These are phyloP conservation scores for Anisodus acutangulus DNA, from an alignment of 257 asterid species.

Conservation along the genomic window DNA sequence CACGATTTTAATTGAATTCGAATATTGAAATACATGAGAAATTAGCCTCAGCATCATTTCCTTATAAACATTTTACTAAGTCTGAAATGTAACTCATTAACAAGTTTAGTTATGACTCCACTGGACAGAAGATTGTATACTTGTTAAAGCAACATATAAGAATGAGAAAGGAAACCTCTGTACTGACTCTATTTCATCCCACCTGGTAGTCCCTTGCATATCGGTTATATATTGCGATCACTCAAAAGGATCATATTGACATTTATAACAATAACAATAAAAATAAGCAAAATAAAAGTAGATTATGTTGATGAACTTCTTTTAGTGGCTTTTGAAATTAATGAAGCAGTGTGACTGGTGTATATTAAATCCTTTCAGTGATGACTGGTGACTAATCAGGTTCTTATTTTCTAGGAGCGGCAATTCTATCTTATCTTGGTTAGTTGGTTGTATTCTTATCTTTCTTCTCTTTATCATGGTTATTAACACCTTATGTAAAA, in stretches of 20 bases:
- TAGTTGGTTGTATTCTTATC: background rate
- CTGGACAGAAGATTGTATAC: slow-evolving; percentile 8
- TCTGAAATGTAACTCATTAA: background rate
- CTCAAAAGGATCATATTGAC: slow-evolving; percentile 5
- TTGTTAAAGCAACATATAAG: slow-evolving; percentile 1
- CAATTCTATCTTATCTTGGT: background rate
- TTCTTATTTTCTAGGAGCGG: slow-evolving; percentile 13
- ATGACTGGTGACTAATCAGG: background rate
- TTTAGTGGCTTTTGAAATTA: background rate
- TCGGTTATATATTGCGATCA: background rate
- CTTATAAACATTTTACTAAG: background rate
- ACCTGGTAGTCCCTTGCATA: slow-evolving; percentile 8
- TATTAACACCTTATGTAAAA: background rate
- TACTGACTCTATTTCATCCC: background rate
- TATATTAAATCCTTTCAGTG: slow-evolving; percentile 1
- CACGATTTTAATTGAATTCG: background rate
- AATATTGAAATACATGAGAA: background rate
- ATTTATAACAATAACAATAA: background rate
- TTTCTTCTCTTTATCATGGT: background rate
- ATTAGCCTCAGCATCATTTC: background rate
- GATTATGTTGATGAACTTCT: background rate
- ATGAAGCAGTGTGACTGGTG: background rate
- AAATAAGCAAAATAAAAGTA: background rate
- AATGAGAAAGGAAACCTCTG: slow-evolving; percentile 17
- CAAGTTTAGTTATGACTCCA: slow-evolving; percentile 3